Conservation (phyloP, 2,329 filamentous ascomycete species). For the Sporothrix protearum region DNA sequence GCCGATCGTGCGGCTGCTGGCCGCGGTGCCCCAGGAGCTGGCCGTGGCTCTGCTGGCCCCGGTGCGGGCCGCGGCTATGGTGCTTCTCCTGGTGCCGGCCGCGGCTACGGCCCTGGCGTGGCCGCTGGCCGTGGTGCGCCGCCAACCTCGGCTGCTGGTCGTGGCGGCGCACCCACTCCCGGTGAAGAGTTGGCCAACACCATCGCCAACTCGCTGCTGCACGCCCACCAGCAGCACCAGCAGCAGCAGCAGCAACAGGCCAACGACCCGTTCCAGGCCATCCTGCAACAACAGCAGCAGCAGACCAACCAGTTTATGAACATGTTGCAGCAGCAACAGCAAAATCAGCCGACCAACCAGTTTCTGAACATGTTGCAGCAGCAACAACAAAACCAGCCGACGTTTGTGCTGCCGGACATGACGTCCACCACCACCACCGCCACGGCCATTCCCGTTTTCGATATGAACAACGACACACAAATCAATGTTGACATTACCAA, state of each 20-base stretch:
- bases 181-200: conserved; percentile 18
- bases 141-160: neutral
- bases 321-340: conserved; percentile 20
- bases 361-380: conserved; percentile 20
- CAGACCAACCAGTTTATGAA: conserved; percentile 19
- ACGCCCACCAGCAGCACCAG: conserved; percentile 18
- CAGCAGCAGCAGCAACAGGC: conserved; percentile 14
- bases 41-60: neutral
- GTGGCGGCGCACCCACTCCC: neutral
- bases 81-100: neutral
- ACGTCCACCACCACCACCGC: neutral
- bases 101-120: neutral
- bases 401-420: neutral
- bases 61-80: conserved; percentile 8
- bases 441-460: neutral
- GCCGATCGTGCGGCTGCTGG: neutral
- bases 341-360: conserved; percentile 10
- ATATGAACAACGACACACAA: neutral
- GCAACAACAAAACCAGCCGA: conserved; percentile 10
- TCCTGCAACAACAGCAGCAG: conserved; percentile 19
- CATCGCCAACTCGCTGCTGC: neutral
- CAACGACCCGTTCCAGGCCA: neutral
- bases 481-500: conserved; percentile 9
- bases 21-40: neutral
- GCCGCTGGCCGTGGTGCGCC: neutral